Conservation (phyloP, 2,329 filamentous ascomycete species). For the Elsinoe perseae region DNA sequence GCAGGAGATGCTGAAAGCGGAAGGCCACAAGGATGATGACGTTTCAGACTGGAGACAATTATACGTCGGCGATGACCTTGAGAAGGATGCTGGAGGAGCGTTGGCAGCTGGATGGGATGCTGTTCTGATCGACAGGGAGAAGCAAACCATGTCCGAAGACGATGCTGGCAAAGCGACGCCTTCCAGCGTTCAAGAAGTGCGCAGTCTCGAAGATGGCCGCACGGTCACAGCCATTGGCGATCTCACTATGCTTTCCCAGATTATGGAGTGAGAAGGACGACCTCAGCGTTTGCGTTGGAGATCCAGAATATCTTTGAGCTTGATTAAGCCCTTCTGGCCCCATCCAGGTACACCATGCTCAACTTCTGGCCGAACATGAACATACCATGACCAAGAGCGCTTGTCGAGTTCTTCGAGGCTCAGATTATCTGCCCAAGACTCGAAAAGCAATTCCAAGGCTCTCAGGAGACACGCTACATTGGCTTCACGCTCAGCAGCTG, state of each 20-base stretch:
- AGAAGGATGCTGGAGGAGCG: constrained; percentile 46
- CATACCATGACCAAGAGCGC: constrained; percentile 76
- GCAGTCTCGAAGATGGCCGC: constrained; percentile 1
- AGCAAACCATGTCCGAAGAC: constrained; percentile 11
- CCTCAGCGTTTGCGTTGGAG: constrained; percentile 39
- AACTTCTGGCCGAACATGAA: constrained; percentile 66
- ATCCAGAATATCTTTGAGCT: constrained; percentile 57
- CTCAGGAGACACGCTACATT: constrained; percentile 64
- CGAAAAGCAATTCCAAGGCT: constrained; percentile 62
- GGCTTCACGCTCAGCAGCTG: constrained; percentile 56
- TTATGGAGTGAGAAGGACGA: background rate
- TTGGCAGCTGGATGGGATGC: constrained; percentile 41
- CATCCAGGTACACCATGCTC: constrained; percentile 67
- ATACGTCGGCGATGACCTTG: constrained; percentile 49
- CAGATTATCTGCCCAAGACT: constrained; percentile 64
- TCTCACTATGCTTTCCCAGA: background rate
- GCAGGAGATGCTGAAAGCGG: constrained; percentile 24
- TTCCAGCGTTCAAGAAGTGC: background rate
- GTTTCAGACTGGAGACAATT: constrained; percentile 32
- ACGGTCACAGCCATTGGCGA: constrained; percentile 1
- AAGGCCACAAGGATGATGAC: constrained; percentile 25
- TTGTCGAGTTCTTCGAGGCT: constrained; percentile 60
- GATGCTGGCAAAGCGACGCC: constrained; percentile 4
- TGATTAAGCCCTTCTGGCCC: constrained; percentile 70
- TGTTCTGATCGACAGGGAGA: constrained; percentile 36